Evolutionary conservation across 106 monocot genomes (phyloP), one percentile per base, ranked within the genome.

Genomic region (Dendrobium huoshanense): DNA sequence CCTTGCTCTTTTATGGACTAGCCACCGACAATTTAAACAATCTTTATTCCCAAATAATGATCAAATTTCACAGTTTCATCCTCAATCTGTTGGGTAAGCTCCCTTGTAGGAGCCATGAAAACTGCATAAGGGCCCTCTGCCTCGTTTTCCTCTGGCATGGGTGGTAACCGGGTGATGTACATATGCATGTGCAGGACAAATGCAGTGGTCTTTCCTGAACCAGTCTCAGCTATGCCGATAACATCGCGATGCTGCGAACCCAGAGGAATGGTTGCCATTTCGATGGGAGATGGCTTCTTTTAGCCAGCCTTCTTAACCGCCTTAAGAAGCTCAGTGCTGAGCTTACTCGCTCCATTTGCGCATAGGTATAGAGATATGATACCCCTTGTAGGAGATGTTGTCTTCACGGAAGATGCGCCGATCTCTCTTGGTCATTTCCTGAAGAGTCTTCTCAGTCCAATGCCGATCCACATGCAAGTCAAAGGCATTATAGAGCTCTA

Each of bases 1-100:
- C 95, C 98, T 80, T 98, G 98, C 74, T 98, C 98, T 77, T 98
- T 95, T 33, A 98, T 98, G 3, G 98, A 95, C 81, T 98, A 95
- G 31, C 98, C 98, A 49, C 98, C 95, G 25, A 98, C 98, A 81
- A 98, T 95, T 1, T 95, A 98, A 67, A 95, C 95, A 4, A 98
- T 95, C 84, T 95, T 98, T 65, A 98, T 95, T 17, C 95, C 98
- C 70, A 98, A 79, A 80, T 84, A 98, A 78, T 92, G 94, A 3
- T 95, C 98, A 77, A 98, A 98, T 75, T 95, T 98, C 48, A 95
- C 89, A 13, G 98, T 95, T 80, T 98, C 98, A 48, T 98, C 97
- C 81, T 98, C 94, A 82, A 98, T 98, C 84, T 95, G 94, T 80
- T 95, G 98, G 0, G 98, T 95, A 42, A 98, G 92, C 84, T 98